Conservation (phyloP, 2,329 filamentous ascomycete species). For the Arthrobotrys pseudoclavata region DNA sequence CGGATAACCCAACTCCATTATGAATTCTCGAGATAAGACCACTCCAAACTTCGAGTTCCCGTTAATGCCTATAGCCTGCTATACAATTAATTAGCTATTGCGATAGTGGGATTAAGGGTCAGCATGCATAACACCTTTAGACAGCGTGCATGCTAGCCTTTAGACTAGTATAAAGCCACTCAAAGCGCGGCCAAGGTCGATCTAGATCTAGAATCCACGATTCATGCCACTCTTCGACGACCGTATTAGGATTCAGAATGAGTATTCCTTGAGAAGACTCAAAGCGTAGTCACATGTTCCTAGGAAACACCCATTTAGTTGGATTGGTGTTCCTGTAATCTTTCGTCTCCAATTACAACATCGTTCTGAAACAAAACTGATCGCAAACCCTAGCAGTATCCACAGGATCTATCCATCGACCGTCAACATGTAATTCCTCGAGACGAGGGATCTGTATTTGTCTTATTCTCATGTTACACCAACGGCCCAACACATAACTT, state of each 20-base stretch:
- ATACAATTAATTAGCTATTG: too few species aligned
- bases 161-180: conserved; percentile 1
- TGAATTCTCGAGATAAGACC: too few species aligned
- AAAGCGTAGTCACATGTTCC: neutral
- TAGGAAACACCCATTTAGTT: neutral
- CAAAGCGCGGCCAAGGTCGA: neutral
- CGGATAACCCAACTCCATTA: too few species aligned
- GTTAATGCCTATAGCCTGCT: too few species aligned
- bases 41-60: too few species aligned
- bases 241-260: neutral
- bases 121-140: neutral
- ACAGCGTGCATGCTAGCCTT: neutral
- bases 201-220: conserved; percentile 3
- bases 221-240: neutral
- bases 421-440: neutral
- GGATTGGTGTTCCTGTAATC: neutral
- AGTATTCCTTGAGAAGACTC: neutral
- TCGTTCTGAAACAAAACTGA: conserved; percentile 9
- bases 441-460: neutral
- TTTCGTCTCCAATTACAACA: conserved; percentile 5
- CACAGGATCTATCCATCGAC: conserved; percentile 11
- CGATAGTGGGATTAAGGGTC: neutral
- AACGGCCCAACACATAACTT: neutral
- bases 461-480: neutral
- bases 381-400: neutral